Conservation (phyloP, 495 filamentous ascomycete genomes). For the Evansstolkia leycettana region DNA sequence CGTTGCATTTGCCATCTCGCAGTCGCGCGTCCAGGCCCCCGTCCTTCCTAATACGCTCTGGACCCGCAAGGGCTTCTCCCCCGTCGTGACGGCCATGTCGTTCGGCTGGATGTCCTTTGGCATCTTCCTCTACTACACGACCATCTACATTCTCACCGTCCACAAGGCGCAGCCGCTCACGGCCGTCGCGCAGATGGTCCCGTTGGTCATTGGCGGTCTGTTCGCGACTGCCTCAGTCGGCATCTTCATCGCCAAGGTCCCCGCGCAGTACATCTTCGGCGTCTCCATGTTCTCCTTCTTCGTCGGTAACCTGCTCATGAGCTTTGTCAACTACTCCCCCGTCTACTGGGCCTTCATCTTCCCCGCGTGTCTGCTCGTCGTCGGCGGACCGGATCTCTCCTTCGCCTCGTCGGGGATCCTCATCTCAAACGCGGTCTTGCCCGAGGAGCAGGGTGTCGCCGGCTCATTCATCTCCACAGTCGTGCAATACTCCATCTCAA, state of each 20-base stretch:
- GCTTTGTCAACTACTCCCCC: too few species aligned
- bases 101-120: slow-evolving; percentile 51
- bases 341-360: too few species aligned
- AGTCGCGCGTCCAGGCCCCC: slow-evolving; percentile 33
- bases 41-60: slow-evolving; percentile 42
- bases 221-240: too few species aligned
- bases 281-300: too few species aligned
- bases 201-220: slow-evolving; percentile 31
- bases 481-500: slow-evolving; percentile 47
- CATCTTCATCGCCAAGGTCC: too few species aligned
- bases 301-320: too few species aligned
- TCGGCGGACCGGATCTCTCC: too few species aligned
- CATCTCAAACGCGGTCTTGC: slow-evolving; percentile 41
- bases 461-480: slow-evolving; percentile 46
- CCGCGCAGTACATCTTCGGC: too few species aligned
- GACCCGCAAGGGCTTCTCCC: slow-evolving; percentile 35
- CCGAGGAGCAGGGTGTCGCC: slow-evolving; percentile 50
- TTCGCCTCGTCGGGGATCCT: slow-evolving; percentile 38
- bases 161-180: slow-evolving; percentile 36
- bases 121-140: slow-evolving; percentile 52
- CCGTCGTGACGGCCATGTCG: slow-evolving; percentile 42
- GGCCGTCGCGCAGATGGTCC: slow-evolving; percentile 30
- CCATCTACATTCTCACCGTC: slow-evolving; percentile 43
- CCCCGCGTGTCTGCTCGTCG: too few species aligned
- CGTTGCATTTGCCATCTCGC: slow-evolving; percentile 36